Conservation (phyloP, 192 early-diverging fungal species). For the Gigaspora rosea region DNA sequence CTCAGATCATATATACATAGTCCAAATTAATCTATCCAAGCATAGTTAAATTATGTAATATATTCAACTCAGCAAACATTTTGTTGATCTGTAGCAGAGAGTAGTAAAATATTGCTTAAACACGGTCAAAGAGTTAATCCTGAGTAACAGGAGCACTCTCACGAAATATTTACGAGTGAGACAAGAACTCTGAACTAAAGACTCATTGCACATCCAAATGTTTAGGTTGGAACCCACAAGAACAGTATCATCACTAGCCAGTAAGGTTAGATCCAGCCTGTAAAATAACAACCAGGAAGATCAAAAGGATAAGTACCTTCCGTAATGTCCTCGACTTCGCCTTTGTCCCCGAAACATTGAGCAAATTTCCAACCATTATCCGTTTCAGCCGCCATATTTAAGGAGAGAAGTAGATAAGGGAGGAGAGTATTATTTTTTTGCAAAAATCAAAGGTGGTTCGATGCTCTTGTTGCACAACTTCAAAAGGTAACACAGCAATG, state of each 20-base stretch:
- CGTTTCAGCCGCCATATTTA: constrained; percentile 30
- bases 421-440: too few relatives aligned
- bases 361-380: constrained; percentile 85
- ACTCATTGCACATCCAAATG: constrained; percentile 2
- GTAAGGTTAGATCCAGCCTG: not conserved
- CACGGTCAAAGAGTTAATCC: not conserved
- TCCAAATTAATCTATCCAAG: too few relatives aligned
- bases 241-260: not conserved
- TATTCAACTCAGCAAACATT: too few relatives aligned
- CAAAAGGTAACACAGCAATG: too few relatives aligned
- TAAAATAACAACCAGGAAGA: constrained; percentile 7
- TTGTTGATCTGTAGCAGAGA: too few relatives aligned
- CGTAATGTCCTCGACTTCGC: constrained; percentile 96
- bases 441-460: too few relatives aligned
- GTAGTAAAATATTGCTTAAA: too few relatives aligned
- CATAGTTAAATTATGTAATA: too few relatives aligned
- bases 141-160: not conserved
- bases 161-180: not conserved
- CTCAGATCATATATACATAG: too few relatives aligned
- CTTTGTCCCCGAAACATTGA: constrained; percentile 99
- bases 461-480: too few relatives aligned
- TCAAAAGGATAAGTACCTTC: constrained; percentile 75
- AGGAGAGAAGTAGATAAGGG: too few relatives aligned
- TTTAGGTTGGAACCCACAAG: not conserved
- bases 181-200: not conserved